Conservation (phyloP, 176 grass and related monocot genomes). For the Microstegium vimineum region DNA sequence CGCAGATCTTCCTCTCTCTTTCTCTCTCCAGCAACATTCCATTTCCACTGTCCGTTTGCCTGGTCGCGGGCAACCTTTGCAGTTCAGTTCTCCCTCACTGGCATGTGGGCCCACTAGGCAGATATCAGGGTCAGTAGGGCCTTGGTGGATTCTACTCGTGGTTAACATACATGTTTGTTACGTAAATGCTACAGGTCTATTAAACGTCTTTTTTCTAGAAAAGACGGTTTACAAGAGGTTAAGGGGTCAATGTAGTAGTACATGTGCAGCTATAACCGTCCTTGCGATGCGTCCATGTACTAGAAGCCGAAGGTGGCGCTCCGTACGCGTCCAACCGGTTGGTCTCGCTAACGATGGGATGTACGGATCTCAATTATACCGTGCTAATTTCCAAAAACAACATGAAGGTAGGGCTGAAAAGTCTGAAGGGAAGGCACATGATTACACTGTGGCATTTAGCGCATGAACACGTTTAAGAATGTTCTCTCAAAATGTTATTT, state of each 20-base stretch:
- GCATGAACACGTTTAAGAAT: background rate
- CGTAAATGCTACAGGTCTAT: too few species aligned
- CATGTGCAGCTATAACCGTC: background rate
- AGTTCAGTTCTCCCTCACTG: background rate
- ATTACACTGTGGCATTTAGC: background rate
- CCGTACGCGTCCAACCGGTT: background rate
- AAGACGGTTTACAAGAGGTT: too few species aligned
- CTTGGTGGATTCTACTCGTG: too few species aligned
- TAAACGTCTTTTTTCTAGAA: too few species aligned
- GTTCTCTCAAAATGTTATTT: background rate
- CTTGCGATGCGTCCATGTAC: background rate
- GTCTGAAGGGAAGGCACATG: background rate
- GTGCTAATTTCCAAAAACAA: background rate
- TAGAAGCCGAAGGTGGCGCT: background rate
- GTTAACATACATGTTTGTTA: too few species aligned
- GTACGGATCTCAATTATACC: constrained; percentile 14
- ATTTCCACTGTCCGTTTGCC: background rate
- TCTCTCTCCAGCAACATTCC: background rate
- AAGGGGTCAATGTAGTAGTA: too few species aligned
- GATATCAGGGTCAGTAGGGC: too few species aligned
- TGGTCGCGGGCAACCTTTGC: too few species aligned
- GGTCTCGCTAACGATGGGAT: background rate
- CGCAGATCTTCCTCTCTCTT: background rate
- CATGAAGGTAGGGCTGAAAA: background rate
- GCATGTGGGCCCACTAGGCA: background rate